These are phyloP conservation scores for Cupressus sempervirens DNA, from an alignment of 75 land plant genomes.

Conservation along the genomic window DNA sequence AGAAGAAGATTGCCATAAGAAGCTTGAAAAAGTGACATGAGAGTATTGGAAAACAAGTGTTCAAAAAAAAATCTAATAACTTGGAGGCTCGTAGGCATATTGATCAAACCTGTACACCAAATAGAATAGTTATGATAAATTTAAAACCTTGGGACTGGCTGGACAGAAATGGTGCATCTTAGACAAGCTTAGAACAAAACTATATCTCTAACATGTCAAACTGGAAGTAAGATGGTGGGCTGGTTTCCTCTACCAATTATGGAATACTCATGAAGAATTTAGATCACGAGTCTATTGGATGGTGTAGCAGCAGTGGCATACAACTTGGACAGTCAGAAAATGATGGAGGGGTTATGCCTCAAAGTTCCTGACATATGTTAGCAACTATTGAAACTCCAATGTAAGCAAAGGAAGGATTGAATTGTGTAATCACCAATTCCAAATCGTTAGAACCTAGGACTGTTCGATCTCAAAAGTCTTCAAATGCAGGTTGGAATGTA, in stretches of 20 bases:
- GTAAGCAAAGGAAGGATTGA: background rate
- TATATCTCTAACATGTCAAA: background rate
- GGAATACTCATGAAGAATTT: background rate
- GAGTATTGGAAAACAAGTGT: too few relatives aligned
- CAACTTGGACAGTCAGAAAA: background rate
- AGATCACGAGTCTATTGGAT: slow-evolving; percentile 1
- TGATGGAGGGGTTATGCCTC: background rate
- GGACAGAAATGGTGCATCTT: background rate
- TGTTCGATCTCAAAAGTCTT: background rate
- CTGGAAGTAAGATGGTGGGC: background rate
- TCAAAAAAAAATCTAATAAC: slow-evolving; percentile 18
- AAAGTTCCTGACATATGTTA: background rate
- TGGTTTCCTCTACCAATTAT: background rate
- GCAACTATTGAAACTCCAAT: background rate
- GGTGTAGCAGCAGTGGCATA: background rate
- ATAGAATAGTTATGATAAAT: background rate
- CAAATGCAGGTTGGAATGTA: slow-evolving; percentile 3
- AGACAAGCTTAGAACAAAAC: background rate
- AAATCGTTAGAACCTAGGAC: background rate
- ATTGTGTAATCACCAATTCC: background rate
- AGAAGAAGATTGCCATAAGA: too few relatives aligned
- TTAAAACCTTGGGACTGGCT: background rate
- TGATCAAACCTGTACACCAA: background rate
- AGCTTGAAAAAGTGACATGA: too few relatives aligned
- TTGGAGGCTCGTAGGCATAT: background rate